phyloP scores from a whole-genome alignment of 768 basidiomycete species.

The Boletus rubroflammeus region DNA sequence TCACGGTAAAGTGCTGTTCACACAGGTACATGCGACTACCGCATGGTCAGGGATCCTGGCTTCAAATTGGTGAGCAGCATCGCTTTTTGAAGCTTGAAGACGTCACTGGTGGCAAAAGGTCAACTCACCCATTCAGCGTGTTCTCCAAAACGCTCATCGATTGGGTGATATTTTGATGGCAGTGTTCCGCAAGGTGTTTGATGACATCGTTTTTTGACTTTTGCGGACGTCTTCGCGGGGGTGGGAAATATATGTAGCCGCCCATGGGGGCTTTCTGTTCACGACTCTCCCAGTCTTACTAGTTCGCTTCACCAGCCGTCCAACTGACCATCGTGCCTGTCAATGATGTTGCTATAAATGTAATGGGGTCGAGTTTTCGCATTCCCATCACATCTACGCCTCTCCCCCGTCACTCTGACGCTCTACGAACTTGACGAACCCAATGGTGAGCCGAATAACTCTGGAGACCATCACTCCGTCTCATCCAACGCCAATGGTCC shows the following conservation, averaged over 20 bases:
- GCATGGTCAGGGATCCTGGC: conserved; percentile 15
- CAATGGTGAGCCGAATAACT: conserved; percentile 10
- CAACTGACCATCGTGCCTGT: not conserved
- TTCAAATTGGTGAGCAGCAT: not conserved
- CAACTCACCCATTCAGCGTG: conserved; percentile 19
- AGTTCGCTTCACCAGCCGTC: not conserved
- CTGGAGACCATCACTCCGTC: not conserved
- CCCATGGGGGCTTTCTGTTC: conserved; percentile 6
- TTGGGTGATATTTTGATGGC: conserved; percentile 12
- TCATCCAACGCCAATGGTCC: conserved; percentile 1
- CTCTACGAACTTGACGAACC: not conserved
- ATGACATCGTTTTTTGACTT: not conserved
- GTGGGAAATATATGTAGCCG: conserved; percentile 12
- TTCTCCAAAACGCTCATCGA: conserved; percentile 3
- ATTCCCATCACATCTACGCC: conserved; percentile 1
- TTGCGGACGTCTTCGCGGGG: not conserved
- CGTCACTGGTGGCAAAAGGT: conserved; percentile 6
- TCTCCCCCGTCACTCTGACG: not conserved
- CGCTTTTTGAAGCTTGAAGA: conserved; percentile 9
- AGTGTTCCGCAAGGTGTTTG: not conserved
- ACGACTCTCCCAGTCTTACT: not conserved
- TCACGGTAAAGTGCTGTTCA: not conserved
- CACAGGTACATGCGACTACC: conserved; percentile 7
- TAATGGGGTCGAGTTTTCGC: not conserved
- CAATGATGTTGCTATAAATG: conserved; percentile 18